These are phyloP conservation scores for Pythium aristosporum DNA, from an alignment of 352 stramenopile species.

Conservation along the genomic window DNA sequence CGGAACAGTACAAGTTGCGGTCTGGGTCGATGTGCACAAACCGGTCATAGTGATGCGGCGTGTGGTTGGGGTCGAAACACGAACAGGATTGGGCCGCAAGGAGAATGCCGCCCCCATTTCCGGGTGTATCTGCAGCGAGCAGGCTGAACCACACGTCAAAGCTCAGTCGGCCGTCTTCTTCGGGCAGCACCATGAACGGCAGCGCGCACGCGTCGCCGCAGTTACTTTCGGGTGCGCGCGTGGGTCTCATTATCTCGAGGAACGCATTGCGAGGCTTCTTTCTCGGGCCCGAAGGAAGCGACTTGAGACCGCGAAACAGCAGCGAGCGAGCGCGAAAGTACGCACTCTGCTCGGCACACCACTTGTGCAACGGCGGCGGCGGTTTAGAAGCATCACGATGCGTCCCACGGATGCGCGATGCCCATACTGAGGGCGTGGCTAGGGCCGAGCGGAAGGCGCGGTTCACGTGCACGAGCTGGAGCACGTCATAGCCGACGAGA, in stretches of 20 bases:
- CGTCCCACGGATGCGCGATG: background rate
- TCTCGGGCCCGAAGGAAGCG: background rate
- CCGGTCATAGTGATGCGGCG: background rate
- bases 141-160: slow-evolving; percentile 24
- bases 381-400: background rate
- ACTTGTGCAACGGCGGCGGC: background rate
- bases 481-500: slow-evolving; percentile 21
- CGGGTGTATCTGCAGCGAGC: background rate
- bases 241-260: background rate
- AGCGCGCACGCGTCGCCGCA: slow-evolving; percentile 16
- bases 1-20: slow-evolving; percentile 20
- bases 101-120: slow-evolving; percentile 8
- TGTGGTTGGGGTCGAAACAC: slow-evolving; percentile 1
- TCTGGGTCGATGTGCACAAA: slow-evolving; percentile 17
- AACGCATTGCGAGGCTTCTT: background rate
- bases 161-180: slow-evolving; percentile 8
- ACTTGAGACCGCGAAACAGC: slow-evolving; percentile 3
- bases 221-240: background rate
- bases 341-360: slow-evolving; percentile 6
- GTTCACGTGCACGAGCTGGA: slow-evolving; percentile 14
- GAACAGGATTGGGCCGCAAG: slow-evolving; percentile 8
- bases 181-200: slow-evolving; percentile 11
- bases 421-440: background rate
- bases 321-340: slow-evolving; percentile 13
- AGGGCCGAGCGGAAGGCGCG: slow-evolving; percentile 5